Conservation (phyloP, 106 monocot species). For the Amphibolis antarctica region DNA sequence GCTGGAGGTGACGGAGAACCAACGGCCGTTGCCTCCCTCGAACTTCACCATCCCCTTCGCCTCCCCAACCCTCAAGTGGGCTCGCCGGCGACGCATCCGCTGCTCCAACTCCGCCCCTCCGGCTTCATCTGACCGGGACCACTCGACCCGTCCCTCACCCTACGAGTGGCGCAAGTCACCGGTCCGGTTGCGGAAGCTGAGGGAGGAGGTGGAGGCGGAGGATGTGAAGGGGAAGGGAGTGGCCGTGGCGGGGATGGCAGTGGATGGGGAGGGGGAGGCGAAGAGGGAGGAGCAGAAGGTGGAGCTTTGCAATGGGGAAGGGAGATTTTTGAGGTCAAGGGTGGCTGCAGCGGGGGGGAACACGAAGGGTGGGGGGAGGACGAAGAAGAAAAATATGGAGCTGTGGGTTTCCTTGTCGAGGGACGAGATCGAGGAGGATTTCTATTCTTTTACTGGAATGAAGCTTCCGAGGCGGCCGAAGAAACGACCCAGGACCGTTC, state of each 20-base stretch:
- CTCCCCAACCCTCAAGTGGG: conserved; percentile 17
- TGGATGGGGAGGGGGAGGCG: neutral
- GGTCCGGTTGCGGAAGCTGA: neutral
- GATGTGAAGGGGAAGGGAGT: neutral
- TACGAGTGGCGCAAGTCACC: neutral
- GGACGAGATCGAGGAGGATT: conserved; percentile 44
- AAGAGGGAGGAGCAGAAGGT: neutral
- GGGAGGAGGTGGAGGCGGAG: neutral
- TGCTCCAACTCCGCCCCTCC: conserved; percentile 8
- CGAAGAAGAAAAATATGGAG: conserved; percentile 7
- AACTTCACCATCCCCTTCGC: conserved; percentile 20
- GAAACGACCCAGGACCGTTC: conserved; percentile 4
- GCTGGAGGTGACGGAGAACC: conserved; percentile 6
- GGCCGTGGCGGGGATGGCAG: neutral
- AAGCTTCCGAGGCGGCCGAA: conserved; percentile 25
- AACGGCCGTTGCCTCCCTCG: conserved; percentile 3
- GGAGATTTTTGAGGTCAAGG: conserved; percentile 14
- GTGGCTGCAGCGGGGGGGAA: neutral
- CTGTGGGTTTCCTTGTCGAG: conserved; percentile 20
- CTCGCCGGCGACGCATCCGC: conserved; percentile 16
- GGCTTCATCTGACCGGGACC: neutral
- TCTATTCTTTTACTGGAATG: conserved; percentile 16
- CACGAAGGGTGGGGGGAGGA: neutral
- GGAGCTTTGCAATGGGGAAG: neutral
- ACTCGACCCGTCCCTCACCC: neutral